Percentiles rank a stretch among this genome's conserved stretches.
Evolutionary conservation across 2,329 filamentous ascomycete species (phyloP).

Genomic region (Pseudofabraea citricarpa): DNA sequence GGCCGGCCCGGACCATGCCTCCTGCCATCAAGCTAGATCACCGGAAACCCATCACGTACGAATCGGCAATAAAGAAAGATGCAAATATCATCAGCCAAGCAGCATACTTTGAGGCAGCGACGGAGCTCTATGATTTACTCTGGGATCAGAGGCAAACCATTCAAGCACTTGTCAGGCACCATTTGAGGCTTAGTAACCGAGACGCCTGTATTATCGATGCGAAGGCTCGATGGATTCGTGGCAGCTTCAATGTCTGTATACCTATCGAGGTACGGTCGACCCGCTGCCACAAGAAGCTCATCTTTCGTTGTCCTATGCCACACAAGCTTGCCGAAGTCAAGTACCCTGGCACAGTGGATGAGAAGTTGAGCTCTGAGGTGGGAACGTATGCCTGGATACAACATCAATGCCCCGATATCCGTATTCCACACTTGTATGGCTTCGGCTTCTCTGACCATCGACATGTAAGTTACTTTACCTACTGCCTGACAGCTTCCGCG

Average conservation of each 20-base stretch:
- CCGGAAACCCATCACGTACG: background rate
- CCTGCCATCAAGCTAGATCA: background rate
- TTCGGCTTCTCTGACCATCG: constrained; percentile 24
- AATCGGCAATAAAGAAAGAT: constrained; percentile 10
- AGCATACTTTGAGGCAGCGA: constrained; percentile 3
- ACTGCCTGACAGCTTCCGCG: background rate
- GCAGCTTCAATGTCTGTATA: constrained; percentile 33
- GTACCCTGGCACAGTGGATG: constrained; percentile 26
- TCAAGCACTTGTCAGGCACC: constrained; percentile 18
- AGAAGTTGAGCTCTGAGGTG: constrained; percentile 30
- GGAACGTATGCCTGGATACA: constrained; percentile 30
- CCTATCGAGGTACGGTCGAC: constrained; percentile 23
- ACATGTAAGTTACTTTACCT: constrained; percentile 11
- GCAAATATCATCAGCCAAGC: constrained; percentile 9
- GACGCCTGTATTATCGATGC: constrained; percentile 20
- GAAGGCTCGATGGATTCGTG: constrained; percentile 25
- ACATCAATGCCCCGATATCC: constrained; percentile 24
- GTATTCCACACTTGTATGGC: constrained; percentile 22
- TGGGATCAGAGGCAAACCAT: constrained; percentile 14
- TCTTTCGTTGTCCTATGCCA: constrained; percentile 23
- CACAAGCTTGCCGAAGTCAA: constrained; percentile 20
- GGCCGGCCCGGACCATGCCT: background rate
- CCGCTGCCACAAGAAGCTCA: constrained; percentile 18
- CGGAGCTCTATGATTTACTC: constrained; percentile 17
- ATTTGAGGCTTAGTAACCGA: constrained; percentile 20